Percentiles rank a stretch among this genome's conserved stretches.
Evolutionary conservation across 225 moss, liverwort and hornwort species (phyloP).

Genomic region (Marchantia paleacea): DNA sequence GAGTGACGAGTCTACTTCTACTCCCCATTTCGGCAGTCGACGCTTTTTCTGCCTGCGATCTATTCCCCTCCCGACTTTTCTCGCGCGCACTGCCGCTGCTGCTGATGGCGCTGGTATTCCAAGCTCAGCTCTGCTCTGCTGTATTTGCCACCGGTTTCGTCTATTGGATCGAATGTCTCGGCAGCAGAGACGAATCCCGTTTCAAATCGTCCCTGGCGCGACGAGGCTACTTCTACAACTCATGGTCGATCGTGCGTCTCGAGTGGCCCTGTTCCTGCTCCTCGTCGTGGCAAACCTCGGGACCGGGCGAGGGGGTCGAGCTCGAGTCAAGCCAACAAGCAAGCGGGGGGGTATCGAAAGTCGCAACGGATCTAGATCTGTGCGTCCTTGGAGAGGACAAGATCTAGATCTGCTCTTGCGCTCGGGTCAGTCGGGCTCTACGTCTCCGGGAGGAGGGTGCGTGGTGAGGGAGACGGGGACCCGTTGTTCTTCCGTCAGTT

Average conservation of each 20-base stretch:
- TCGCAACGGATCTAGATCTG: neutral
- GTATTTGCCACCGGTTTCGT: too few species aligned
- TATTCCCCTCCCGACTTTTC: neutral
- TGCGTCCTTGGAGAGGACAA: neutral
- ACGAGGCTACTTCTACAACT: neutral
- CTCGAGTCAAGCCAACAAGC: neutral
- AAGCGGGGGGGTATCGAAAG: neutral
- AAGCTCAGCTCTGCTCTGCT: too few species aligned
- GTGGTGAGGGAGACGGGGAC: too few species aligned
- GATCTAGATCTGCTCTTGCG: slow-evolving; percentile 8
- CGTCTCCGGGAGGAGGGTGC: too few species aligned
- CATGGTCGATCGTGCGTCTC: neutral
- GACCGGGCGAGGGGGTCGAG: neutral
- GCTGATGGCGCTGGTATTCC: neutral
- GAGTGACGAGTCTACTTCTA: slow-evolving; percentile 27
- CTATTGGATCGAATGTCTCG: neutral
- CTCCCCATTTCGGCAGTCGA: slow-evolving; percentile 26
- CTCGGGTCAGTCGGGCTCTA: too few species aligned
- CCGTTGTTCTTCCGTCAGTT: neutral
- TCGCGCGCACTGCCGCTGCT: neutral
- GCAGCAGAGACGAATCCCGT: too few species aligned
- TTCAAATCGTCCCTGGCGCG: neutral
- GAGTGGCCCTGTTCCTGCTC: neutral
- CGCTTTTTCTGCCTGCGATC: neutral
- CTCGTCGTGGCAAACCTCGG: neutral